Evolutionary conservation across 1,284 basidiomycete genomes (phyloP), one percentile per base, ranked within the genome.

Genomic region (Fomitopsis pinicola): DNA sequence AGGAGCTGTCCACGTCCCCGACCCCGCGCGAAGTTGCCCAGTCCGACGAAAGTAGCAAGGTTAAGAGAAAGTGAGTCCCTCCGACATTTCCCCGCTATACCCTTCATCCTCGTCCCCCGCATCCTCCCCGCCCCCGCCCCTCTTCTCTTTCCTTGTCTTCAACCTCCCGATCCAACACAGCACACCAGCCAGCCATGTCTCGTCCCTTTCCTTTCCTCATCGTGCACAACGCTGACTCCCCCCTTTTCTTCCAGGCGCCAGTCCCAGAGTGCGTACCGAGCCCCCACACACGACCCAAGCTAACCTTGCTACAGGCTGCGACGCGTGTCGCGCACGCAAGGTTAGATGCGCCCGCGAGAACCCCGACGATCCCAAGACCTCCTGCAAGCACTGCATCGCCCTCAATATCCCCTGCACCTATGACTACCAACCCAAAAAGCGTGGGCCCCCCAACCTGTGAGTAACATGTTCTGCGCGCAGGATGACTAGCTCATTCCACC

Each of bases 341-440:
- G 91, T 92, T 57, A 82, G 89, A 53, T 92, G 91, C 69, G 87
- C 88, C 9, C 80, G 88, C 66, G 91, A 92, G 68, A 88, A 87
- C 67, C 82, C 86, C 30, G 88, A 91, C 65, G 88, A 91, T 71
- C 79, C 82, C 19, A 88, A 86, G 73, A 84, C 85, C 66, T 81
- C 87, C 26, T 91, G 91, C 87, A 91, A 91, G 68, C 92, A 94
- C 71, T 95, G 92, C 73, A 80, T 88, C 66, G 84, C 91, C 1
- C 85, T 95, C 48, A 88, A 86, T 40, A 90, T 94, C 60, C 83
- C 88, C 14, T 95, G 92, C 73, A 94, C 92, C 0, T 95, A 94
- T 69, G 90, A 94, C 69, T 95, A 95, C 73, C 91, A 92, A 74
- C 93, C 93, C 17, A 94, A 94, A 80, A 95, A 95, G 75, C 81